Conservation (phyloP, 176 grass and related monocot genomes). For the Aegilops bicornis region DNA sequence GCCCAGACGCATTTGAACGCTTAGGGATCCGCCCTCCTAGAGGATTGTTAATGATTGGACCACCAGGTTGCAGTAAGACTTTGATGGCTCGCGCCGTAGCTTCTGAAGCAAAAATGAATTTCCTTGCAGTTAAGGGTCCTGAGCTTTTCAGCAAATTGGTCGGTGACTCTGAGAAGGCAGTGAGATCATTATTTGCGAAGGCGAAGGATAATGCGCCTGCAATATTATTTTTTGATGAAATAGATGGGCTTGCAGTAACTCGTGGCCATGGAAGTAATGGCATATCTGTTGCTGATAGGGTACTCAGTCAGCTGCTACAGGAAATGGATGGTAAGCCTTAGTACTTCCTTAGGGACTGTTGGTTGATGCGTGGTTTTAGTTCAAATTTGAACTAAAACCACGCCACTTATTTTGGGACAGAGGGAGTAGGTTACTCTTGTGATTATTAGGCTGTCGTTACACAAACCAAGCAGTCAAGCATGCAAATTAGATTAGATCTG, state of each 20-base stretch:
- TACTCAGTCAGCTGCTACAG: conserved; percentile 78
- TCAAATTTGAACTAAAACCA: no score
- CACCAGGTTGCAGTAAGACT: conserved; percentile 96
- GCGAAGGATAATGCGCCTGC: conserved; percentile 81
- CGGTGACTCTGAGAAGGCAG: conserved; percentile 93
- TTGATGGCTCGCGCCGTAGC: conserved; percentile 94
- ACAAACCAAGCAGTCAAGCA: conserved; percentile 15
- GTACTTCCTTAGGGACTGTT: neutral
- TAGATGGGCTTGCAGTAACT: conserved; percentile 89
- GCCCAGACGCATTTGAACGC: conserved; percentile 59
- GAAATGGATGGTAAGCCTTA: conserved; percentile 92
- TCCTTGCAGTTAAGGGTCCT: conserved; percentile 92
- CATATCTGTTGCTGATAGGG: conserved; percentile 73
- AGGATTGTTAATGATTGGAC: conserved; percentile 88
- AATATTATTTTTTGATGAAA: conserved; percentile 98
- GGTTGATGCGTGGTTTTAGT: neutral
- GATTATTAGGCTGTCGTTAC: neutral
- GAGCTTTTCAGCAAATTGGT: conserved; percentile 99
- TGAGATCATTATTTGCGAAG: conserved; percentile 80
- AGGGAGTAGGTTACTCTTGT: neutral
- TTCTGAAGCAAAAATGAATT: conserved; percentile 93
- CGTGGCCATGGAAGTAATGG: conserved; percentile 68
- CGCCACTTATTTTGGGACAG: no score
- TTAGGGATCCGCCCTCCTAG: conserved; percentile 68
- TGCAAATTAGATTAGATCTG: conserved; percentile 4